Conservation (phyloP, 2,329 filamentous ascomycete genomes). For the Exophiala xenobiotica region DNA sequence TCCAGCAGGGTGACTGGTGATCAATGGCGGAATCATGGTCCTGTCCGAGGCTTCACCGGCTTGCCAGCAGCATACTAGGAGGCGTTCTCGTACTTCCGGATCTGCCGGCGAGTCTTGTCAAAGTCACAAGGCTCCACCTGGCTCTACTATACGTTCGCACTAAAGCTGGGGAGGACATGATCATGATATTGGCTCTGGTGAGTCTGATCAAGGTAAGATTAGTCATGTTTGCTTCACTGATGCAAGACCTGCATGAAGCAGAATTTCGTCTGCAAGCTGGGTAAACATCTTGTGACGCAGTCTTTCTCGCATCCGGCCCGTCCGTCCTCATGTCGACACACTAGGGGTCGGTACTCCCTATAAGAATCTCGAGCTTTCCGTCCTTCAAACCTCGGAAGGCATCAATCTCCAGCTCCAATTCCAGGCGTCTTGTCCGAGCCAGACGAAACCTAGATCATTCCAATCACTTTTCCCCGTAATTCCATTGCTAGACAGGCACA, state of each 20-base stretch:
- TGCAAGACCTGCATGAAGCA: neutral
- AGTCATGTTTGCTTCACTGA: neutral
- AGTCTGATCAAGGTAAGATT: conserved; percentile 1
- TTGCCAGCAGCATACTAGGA: neutral
- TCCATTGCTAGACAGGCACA: neutral
- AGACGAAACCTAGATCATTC: neutral
- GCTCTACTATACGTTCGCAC: neutral
- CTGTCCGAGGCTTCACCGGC: neutral
- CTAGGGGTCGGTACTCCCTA: neutral
- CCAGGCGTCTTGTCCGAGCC: neutral
- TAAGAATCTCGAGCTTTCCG: neutral
- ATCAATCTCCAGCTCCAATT: neutral
- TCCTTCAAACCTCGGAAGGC: neutral
- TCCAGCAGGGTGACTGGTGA: neutral
- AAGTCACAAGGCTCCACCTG: neutral
- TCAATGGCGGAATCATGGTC: neutral
- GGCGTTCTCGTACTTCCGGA: neutral
- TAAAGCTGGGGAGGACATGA: neutral
- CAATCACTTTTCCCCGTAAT: neutral
- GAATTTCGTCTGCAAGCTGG: neutral
- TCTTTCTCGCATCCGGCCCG: neutral
- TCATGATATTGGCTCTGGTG: neutral
- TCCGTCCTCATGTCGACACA: neutral
- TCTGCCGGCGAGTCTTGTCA: neutral
- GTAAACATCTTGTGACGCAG: conserved; percentile 1